Conservation (phyloP, 768 basidiomycete species). For the Zangia roseola region DNA sequence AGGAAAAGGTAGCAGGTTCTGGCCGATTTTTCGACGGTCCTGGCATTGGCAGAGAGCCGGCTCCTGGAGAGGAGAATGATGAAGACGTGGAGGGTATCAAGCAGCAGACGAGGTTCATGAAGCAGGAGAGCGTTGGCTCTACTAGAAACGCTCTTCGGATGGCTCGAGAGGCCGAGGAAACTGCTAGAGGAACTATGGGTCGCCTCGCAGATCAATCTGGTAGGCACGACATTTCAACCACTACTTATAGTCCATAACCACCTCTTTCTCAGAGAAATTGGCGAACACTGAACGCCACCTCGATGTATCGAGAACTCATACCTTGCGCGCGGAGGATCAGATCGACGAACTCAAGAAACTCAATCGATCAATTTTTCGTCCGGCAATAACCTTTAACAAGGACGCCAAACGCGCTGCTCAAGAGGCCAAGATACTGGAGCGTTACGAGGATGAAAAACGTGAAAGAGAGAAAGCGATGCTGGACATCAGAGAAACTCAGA, state of each 20-base stretch:
- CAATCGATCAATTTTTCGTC: slow-evolving; percentile 93
- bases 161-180: slow-evolving; percentile 96
- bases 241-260: background rate
- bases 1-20: slow-evolving; percentile 53
- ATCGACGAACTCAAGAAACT: slow-evolving; percentile 92
- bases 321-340: slow-evolving; percentile 85
- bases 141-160: slow-evolving; percentile 91
- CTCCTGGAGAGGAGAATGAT: slow-evolving; percentile 71
- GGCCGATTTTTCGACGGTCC: slow-evolving; percentile 73
- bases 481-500: slow-evolving; percentile 85
- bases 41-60: slow-evolving; percentile 40
- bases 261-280: slow-evolving; percentile 58
- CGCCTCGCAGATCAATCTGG: slow-evolving; percentile 94
- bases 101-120: slow-evolving; percentile 81
- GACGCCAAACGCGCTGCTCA: slow-evolving; percentile 84
- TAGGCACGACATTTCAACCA: slow-evolving; percentile 34
- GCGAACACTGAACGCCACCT: slow-evolving; percentile 95
- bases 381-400: slow-evolving; percentile 91
- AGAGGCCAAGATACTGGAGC: slow-evolving; percentile 78
- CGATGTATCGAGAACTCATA: slow-evolving; percentile 87
- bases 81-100: slow-evolving; percentile 96
- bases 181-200: slow-evolving; percentile 77
- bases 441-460: slow-evolving; percentile 82
- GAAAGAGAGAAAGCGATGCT: slow-evolving; percentile 84
- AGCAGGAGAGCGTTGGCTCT: slow-evolving; percentile 89